Evolutionary conservation across 768 basidiomycete species (phyloP), one percentile per base, ranked within the genome.

Genomic region (Lactifluus subvellereus): DNA sequence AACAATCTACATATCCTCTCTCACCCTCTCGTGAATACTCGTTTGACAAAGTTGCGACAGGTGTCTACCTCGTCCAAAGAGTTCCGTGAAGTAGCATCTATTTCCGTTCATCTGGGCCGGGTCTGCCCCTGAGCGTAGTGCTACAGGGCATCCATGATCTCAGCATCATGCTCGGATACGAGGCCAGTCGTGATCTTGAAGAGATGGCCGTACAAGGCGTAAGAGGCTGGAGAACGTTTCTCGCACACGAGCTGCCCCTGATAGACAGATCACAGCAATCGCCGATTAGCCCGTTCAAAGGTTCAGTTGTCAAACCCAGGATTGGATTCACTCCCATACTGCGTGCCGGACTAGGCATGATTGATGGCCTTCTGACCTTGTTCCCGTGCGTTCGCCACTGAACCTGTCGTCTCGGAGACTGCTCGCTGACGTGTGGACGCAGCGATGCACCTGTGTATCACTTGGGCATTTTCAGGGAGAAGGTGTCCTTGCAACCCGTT

Each of bases 331-430:
- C 91, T 2, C 96, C 96, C 45, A 92, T 98, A 69, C 78, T 98
- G 60, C 85, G 96, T 43, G 96, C 96, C 35, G 96, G 96, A 6
- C 76, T 95, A 66, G 93, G 94, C 18, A 95, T 98, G 93, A 83
- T 89, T 0, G 92, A 96, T 68, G 91, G 90, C 22, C 74, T 97
- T 71, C 76, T 95, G 64, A 83, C 83, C 57, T 78, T 95, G 55
- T 96, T 95, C 74, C 94, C 94, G 80, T 89, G 78, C 43, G 90
- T 79, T 27, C 22, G 22, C 13, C 20, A 30, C 37, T 30, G 45
- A 40, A 2, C 14, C 27, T 9, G n/a, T 18, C 45, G 20, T 48
- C 22, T 16, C 20, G n/a, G 37, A 6, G 49, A 52, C 10, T 20
- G 22, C 27, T 32, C 42, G 14, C 42, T 62, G 50, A 62, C 43